These are phyloP conservation scores for Penicillium daleae DNA, from an alignment of 495 filamentous ascomycete species.

Conservation along the genomic window DNA sequence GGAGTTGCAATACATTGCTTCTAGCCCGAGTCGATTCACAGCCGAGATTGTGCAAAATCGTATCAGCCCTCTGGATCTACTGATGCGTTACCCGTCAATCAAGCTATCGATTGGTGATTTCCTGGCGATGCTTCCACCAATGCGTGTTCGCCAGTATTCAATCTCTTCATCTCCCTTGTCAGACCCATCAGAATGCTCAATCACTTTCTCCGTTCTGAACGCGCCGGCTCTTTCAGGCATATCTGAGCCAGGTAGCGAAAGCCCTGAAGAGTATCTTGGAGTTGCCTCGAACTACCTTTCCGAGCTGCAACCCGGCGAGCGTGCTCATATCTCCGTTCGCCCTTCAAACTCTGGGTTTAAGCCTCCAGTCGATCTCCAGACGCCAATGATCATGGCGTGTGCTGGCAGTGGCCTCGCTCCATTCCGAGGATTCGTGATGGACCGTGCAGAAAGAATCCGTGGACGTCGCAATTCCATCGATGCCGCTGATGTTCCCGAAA, in stretches of 20 bases:
- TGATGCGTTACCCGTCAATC: constrained; percentile 60
- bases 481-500: constrained; percentile 15
- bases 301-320: constrained; percentile 59
- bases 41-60: constrained; percentile 59
- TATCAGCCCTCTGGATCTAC: constrained; percentile 65
- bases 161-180: constrained; percentile 76
- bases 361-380: constrained; percentile 60
- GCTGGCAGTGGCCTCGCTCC: constrained; percentile 64
- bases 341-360: constrained; percentile 65
- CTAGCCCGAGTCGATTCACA: constrained; percentile 47
- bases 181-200: constrained; percentile 59
- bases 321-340: constrained; percentile 63
- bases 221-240: constrained; percentile 51
- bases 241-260: constrained; percentile 36
- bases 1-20: constrained; percentile 35
- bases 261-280: constrained; percentile 49
- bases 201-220: constrained; percentile 70
- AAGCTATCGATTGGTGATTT: constrained; percentile 62
- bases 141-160: constrained; percentile 77
- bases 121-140: constrained; percentile 70
- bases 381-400: constrained; percentile 69
- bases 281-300: constrained; percentile 65
- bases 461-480: constrained; percentile 42
- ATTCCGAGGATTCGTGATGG: constrained; percentile 72
- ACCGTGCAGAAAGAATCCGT: constrained; percentile 60